Percentiles rank a stretch among this genome's conserved stretches.
Conservation (phyloP, 305 asterid species). For the Solanum aculeatissimum region DNA sequence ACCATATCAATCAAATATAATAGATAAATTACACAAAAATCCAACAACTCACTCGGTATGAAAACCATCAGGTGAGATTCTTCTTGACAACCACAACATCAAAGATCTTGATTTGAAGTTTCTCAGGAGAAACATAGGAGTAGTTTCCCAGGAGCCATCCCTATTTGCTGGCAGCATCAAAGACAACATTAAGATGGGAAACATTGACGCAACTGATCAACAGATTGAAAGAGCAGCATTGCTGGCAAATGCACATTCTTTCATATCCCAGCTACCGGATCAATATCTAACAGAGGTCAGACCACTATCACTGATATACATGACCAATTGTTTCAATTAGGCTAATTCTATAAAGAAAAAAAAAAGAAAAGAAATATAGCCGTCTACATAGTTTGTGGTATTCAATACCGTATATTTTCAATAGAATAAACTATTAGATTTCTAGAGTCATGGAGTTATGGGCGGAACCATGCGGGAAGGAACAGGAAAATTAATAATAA, state of each 20-base stretch:
- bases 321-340: background rate
- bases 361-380: background rate
- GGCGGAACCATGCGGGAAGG: background rate
- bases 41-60: constrained; percentile 10
- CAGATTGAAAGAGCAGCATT: constrained; percentile 53
- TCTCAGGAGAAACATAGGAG: constrained; percentile 67
- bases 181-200: constrained; percentile 67
- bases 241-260: constrained; percentile 81
- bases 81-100: constrained; percentile 54
- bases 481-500: background rate
- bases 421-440: background rate
- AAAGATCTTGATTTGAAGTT: constrained; percentile 60
- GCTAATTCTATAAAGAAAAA: background rate
- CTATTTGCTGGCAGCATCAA: constrained; percentile 67
- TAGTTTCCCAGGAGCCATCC: constrained; percentile 87
- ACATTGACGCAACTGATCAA: constrained; percentile 40
- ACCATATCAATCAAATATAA: background rate
- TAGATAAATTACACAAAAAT: background rate
- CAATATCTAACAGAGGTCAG: constrained; percentile 67
- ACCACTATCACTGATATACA: background rate
- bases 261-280: constrained; percentile 63
- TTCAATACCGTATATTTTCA: background rate
- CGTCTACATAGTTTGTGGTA: background rate
- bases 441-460: background rate
- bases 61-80: constrained; percentile 45